These are phyloP conservation scores for Chytriomyces confervae DNA, from an alignment of 192 early-diverging fungal genomes.

Conservation along the genomic window DNA sequence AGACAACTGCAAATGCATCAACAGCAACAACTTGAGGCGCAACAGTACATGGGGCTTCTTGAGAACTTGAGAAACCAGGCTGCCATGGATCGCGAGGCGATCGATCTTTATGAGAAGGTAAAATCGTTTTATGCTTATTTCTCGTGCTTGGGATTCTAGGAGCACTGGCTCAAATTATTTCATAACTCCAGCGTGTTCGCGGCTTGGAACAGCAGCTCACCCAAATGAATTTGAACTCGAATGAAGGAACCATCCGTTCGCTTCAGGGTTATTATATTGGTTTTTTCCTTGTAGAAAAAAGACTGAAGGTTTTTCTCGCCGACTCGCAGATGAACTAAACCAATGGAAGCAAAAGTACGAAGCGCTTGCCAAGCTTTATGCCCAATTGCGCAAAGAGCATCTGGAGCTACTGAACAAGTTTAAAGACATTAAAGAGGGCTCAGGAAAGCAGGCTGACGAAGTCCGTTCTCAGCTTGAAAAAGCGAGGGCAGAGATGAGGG, in stretches of 20 bases:
- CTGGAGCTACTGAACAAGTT: conserved; percentile 90
- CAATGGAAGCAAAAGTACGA: conserved; percentile 99
- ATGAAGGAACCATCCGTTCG: conserved; percentile 26
- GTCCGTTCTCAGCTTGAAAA: conserved; percentile 81
- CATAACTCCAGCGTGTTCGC: conserved; percentile 68
- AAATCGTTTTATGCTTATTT: too few relatives aligned
- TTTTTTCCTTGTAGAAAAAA: neutral
- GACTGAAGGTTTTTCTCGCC: neutral
- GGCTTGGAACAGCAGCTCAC: conserved; percentile 84
- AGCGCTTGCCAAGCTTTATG: conserved; percentile 96
- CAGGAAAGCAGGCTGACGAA: conserved; percentile 81
- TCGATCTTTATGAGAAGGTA: conserved; percentile 76
- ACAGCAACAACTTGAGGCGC: conserved; percentile 69
- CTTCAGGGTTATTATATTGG: conserved; percentile 5
- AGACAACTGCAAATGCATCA: conserved; percentile 73
- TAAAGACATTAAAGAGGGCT: conserved; percentile 75
- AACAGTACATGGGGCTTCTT: conserved; percentile 81
- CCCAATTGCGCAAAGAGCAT: conserved; percentile 94
- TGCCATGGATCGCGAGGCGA: conserved; percentile 25
- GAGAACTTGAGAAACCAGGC: conserved; percentile 68
- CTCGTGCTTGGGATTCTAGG: conserved; percentile 14
- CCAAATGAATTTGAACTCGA: conserved; percentile 4
- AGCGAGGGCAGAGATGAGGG: conserved; percentile 57
- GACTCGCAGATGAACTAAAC: conserved; percentile 77
- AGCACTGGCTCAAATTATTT: conserved; percentile 9